phyloP scores from a whole-genome alignment of 768 basidiomycete species.

The Rhodocollybia butyracea region DNA sequence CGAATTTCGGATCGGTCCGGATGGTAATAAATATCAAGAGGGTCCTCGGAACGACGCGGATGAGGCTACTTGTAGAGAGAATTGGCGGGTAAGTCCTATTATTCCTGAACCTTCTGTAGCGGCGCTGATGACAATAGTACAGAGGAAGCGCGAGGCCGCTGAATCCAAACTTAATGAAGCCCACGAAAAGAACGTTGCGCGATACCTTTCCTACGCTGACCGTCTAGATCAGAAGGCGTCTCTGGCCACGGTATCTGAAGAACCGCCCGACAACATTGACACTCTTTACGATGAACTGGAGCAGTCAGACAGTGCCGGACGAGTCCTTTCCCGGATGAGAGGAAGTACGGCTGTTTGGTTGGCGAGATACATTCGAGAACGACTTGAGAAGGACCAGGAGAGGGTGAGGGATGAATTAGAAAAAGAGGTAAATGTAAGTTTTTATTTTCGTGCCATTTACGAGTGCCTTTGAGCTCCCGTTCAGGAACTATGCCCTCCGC shows the following conservation, averaged over 20 bases:
- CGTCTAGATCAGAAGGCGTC: conserved; percentile 54
- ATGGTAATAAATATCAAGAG: conserved; percentile 47
- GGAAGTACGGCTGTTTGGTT: conserved; percentile 61
- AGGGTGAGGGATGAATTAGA: conserved; percentile 59
- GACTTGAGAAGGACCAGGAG: conserved; percentile 46
- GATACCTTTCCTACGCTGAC: conserved; percentile 60
- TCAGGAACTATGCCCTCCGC: conserved; percentile 63
- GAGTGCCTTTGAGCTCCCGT: neutral
- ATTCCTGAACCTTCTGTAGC: neutral
- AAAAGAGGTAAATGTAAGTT: conserved; percentile 65
- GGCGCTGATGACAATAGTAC: neutral
- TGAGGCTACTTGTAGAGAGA: conserved; percentile 53
- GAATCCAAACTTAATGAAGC: conserved; percentile 54
- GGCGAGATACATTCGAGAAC: conserved; percentile 47
- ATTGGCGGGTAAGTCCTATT: conserved; percentile 60
- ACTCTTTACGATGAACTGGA: conserved; percentile 64
- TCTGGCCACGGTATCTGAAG: conserved; percentile 39
- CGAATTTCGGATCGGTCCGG: conserved; percentile 53
- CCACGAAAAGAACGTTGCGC: conserved; percentile 50
- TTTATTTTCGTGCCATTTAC: too few species aligned
- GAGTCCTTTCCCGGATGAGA: conserved; percentile 38
- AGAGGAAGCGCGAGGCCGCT: conserved; percentile 61
- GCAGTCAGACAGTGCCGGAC: conserved; percentile 43
- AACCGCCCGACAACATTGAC: conserved; percentile 47
- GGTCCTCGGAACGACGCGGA: conserved; percentile 71